Conservation (phyloP, 148 eudicot species). For the Cornus florida region DNA sequence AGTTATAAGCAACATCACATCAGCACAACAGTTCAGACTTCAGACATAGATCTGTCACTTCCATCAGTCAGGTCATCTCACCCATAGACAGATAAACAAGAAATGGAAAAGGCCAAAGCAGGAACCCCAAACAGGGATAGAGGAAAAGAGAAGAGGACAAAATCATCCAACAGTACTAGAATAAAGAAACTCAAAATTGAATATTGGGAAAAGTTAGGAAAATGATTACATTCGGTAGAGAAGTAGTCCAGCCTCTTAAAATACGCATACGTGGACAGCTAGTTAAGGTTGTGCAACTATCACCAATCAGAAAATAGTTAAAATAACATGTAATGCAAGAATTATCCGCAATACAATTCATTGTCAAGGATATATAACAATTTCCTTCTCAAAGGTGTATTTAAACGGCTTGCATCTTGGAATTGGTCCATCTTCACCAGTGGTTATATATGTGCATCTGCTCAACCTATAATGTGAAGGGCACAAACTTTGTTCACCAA, state of each 20-base stretch:
- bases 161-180: not conserved
- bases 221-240: constrained; percentile 93
- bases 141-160: not conserved
- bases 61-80: too few relatives aligned
- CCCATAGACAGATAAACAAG: not conserved
- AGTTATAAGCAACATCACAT: not conserved
- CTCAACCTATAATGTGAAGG: constrained; percentile 59
- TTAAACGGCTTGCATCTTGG: constrained; percentile 99
- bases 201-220: not conserved
- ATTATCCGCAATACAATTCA: not conserved
- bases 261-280: constrained; percentile 83
- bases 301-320: not conserved
- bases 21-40: not conserved
- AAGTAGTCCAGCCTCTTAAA: constrained; percentile 96
- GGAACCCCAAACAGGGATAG: not conserved
- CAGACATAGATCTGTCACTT: too few relatives aligned
- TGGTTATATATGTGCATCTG: constrained; percentile 90
- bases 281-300: constrained; percentile 52
- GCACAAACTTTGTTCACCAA: constrained; percentile 16
- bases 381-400: constrained; percentile 98
- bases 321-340: constrained; percentile 4
- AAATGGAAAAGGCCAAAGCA: not conserved
- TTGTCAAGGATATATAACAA: constrained; percentile 90
- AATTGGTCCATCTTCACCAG: constrained; percentile 99
- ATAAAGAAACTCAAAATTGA: not conserved